Percentiles rank a stretch among this genome's conserved stretches.
phyloP scores from a whole-genome alignment of 768 basidiomycete genomes.

The Suillus variegatus region DNA sequence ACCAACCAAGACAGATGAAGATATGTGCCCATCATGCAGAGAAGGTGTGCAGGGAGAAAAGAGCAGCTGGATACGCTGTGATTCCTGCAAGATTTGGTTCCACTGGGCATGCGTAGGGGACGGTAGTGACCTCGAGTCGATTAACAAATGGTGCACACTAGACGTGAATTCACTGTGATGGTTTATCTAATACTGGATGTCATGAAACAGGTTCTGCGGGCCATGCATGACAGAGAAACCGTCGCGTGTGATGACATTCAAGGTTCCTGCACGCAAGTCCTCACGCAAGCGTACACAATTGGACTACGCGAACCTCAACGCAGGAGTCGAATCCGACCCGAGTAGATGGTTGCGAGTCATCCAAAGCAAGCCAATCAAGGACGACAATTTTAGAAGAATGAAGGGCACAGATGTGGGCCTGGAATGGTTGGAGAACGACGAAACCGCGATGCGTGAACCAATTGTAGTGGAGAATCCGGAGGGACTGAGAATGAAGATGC shows the following conservation, averaged over 20 bases:
- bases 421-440: constrained; percentile 75
- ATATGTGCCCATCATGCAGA: constrained; percentile 55
- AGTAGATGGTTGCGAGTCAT: constrained; percentile 68
- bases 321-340: constrained; percentile 61
- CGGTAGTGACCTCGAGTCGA: constrained; percentile 59
- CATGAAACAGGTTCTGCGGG: constrained; percentile 62
- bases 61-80: constrained; percentile 83
- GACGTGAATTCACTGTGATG: constrained; percentile 12
- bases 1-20: constrained; percentile 27
- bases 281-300: constrained; percentile 70
- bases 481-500: constrained; percentile 91
- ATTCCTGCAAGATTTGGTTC: constrained; percentile 80
- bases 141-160: constrained; percentile 67
- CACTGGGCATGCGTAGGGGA: constrained; percentile 82
- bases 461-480: constrained; percentile 77
- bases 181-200: constrained; percentile 19
- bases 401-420: constrained; percentile 63
- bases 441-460: constrained; percentile 77
- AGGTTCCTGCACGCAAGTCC: constrained; percentile 80
- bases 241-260: constrained; percentile 66
- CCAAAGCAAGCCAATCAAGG: constrained; percentile 63
- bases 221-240: constrained; percentile 62
- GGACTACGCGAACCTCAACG: constrained; percentile 78
- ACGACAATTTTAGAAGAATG: constrained; percentile 67
- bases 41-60: constrained; percentile 47